phyloP scores from a whole-genome alignment of 2,329 filamentous ascomycete species.

The Cladophialophora yegresii region DNA sequence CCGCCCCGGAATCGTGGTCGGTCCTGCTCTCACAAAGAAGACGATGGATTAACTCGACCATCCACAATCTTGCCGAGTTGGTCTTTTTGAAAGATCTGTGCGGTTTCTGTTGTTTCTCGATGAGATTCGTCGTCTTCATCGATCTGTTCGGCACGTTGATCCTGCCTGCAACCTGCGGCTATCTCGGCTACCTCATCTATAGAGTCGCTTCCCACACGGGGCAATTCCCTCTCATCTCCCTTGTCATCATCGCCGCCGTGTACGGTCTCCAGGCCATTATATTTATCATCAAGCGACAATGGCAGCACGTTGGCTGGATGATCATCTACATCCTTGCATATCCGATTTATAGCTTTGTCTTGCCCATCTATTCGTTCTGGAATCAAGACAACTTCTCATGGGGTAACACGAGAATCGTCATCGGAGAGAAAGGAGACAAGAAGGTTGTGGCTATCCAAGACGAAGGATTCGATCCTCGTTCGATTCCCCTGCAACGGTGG shows the following conservation, averaged over 20 bases:
- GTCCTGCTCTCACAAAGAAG: constrained; percentile 95
- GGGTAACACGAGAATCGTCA: constrained; percentile 97
- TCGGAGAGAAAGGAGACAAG: constrained; percentile 89
- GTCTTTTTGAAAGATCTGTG: constrained; percentile 91
- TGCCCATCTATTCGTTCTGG: constrained; percentile 98
- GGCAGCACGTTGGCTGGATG: constrained; percentile 99
- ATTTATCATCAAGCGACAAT: constrained; percentile 94
- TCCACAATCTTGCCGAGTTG: constrained; percentile 92
- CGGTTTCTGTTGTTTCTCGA: constrained; percentile 98
- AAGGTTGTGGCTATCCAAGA: constrained; percentile 82
- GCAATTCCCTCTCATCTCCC: constrained; percentile 80
- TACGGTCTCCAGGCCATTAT: constrained; percentile 96
- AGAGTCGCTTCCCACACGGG: constrained; percentile 67
- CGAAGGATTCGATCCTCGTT: constrained; percentile 85
- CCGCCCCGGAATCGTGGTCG: constrained; percentile 90
- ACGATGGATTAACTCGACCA: constrained; percentile 98
- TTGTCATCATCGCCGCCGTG: constrained; percentile 84
- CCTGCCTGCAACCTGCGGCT: constrained; percentile 82
- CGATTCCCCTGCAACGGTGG: constrained; percentile 93
- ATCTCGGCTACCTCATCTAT: constrained; percentile 87
- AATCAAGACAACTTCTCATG: constrained; percentile 98
- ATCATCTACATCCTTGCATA: constrained; percentile 96
- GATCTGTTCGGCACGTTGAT: constrained; percentile 92
- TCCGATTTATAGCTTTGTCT: constrained; percentile 86
- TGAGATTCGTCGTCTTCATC: constrained; percentile 94